Evolutionary conservation across 768 basidiomycete species (phyloP).

Genomic region (Leccinum uliginosum): DNA sequence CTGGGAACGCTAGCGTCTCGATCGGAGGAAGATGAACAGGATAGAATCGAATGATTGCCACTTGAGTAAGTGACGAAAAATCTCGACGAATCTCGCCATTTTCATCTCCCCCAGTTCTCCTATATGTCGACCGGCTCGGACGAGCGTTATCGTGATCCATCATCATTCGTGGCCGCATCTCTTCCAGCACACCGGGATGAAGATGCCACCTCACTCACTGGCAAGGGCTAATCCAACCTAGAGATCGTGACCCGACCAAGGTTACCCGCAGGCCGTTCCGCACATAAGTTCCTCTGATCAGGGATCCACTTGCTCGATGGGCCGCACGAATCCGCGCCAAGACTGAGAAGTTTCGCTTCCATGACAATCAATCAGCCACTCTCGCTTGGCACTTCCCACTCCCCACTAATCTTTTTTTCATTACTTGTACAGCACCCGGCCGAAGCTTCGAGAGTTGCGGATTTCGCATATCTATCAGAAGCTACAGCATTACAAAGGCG

Average conservation of each 20-base stretch:
- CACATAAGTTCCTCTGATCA: neutral
- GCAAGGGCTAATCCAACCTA: neutral
- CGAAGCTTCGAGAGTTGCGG: conserved; percentile 5
- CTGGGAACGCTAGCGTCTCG: conserved; percentile 11
- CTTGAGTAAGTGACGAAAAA: conserved; percentile 2
- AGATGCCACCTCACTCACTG: neutral
- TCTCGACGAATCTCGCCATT: neutral
- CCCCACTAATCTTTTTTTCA: conserved; percentile 4
- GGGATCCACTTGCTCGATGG: neutral
- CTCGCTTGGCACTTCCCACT: neutral
- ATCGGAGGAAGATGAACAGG: conserved; percentile 3
- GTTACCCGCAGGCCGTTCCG: neutral
- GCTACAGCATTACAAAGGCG: neutral
- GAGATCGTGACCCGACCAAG: neutral
- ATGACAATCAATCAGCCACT: conserved; percentile 13
- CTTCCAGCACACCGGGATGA: neutral
- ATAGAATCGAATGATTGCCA: neutral
- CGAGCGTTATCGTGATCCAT: neutral
- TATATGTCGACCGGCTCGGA: neutral
- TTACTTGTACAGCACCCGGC: no score
- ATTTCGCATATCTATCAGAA: conserved; percentile 6
- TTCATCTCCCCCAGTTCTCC: neutral
- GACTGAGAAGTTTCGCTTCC: conserved; percentile 3
- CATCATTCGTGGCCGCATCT: neutral
- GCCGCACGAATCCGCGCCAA: conserved; percentile 2